These are phyloP conservation scores for Podaxis sp. DNA, from an alignment of 768 basidiomycete genomes.

Conservation along the genomic window DNA sequence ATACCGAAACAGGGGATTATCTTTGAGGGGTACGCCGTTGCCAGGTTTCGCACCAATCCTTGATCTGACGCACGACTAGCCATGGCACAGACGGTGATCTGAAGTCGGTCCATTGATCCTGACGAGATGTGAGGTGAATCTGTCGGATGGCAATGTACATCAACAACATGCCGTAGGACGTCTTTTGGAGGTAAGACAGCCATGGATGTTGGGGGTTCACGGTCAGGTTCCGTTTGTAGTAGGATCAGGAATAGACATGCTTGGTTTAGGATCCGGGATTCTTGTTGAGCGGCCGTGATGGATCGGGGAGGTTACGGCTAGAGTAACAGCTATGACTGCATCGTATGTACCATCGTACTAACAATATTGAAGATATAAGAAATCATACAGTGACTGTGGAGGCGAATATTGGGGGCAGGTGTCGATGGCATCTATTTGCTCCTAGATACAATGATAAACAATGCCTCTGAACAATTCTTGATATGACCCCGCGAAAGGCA, in stretches of 20 bases:
- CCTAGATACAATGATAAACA: neutral
- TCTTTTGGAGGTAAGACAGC: constrained; percentile 22
- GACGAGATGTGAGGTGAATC: constrained; percentile 51
- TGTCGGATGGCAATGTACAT: constrained; percentile 92
- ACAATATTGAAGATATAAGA: no score
- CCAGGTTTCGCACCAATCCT: constrained; percentile 60
- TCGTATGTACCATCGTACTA: no score
- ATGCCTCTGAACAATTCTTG: neutral
- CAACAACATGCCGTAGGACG: constrained; percentile 68
- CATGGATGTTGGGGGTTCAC: neutral
- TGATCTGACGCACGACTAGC: constrained; percentile 67
- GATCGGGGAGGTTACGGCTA: neutral
- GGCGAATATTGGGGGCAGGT: neutral
- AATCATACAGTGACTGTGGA: no score
- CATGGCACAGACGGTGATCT: constrained; percentile 83
- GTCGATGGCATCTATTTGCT: neutral
- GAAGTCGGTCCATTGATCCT: constrained; percentile 48
- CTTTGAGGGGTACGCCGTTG: constrained; percentile 52
- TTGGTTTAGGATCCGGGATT: neutral
- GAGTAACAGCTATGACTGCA: neutral
- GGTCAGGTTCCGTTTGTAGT: no score
- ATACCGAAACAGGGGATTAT: constrained; percentile 88
- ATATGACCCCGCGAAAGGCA: neutral
- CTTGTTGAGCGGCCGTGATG: neutral
- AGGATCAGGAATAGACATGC: neutral